Evolutionary conservation across 306 rosid genomes (phyloP).

Genomic region (Medicago arabica): DNA sequence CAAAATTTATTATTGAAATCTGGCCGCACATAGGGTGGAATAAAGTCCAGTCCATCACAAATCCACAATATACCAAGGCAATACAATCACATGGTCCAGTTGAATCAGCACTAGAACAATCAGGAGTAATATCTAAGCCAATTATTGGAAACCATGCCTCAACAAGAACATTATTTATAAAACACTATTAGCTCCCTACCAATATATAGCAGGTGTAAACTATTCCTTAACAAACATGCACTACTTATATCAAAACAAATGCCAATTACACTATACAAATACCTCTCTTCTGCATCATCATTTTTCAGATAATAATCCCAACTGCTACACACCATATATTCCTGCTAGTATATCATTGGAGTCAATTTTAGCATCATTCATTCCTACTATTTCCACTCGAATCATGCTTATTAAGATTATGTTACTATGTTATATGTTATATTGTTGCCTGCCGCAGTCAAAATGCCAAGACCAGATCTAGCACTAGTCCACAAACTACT

Average conservation of each 20-base stretch:
- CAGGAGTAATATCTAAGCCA: background rate
- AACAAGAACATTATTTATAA: background rate
- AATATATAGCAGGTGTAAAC: background rate
- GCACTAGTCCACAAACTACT: background rate
- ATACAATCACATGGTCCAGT: no score
- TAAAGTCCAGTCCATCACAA: background rate
- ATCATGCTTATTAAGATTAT: background rate
- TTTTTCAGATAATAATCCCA: background rate
- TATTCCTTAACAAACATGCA: background rate
- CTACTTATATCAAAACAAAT: background rate
- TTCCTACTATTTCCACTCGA: background rate
- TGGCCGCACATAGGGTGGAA: background rate
- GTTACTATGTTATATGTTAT: background rate
- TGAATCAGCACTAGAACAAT: background rate
- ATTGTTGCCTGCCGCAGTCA: background rate
- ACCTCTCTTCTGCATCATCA: background rate
- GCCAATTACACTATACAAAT: background rate
- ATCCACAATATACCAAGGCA: background rate
- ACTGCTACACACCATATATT: background rate
- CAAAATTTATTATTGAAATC: background rate
- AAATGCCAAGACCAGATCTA: background rate
- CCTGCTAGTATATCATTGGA: background rate
- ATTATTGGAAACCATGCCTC: background rate
- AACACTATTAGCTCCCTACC: background rate
- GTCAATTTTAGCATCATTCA: background rate